phyloP scores from a whole-genome alignment of 2,329 filamentous ascomycete genomes.

The Sphaerulina vaccinii region DNA sequence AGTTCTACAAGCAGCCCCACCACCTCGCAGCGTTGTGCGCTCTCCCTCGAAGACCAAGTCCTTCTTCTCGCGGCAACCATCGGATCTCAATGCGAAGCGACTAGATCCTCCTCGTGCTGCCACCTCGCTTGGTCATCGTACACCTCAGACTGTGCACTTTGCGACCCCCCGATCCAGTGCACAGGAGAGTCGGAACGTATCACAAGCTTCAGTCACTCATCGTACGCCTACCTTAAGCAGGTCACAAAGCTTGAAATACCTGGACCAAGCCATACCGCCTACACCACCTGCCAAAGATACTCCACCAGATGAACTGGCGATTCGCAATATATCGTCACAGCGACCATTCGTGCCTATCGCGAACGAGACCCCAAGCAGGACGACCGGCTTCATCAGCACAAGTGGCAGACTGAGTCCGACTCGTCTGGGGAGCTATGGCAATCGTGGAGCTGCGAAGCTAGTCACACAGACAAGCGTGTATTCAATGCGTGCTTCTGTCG shows the following conservation, averaged over 20 bases:
- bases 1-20: slow-evolving; percentile 37
- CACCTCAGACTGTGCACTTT: slow-evolving; percentile 16
- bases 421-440: slow-evolving; percentile 29
- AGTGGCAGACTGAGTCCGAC: slow-evolving; percentile 25
- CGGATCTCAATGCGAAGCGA: slow-evolving; percentile 12
- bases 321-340: slow-evolving; percentile 10
- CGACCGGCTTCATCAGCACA: slow-evolving; percentile 22
- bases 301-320: slow-evolving; percentile 35
- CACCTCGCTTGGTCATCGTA: slow-evolving; percentile 18
- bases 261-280: slow-evolving; percentile 36
- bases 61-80: slow-evolving; percentile 22
- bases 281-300: slow-evolving; percentile 48
- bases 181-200: slow-evolving; percentile 13
- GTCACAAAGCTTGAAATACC: slow-evolving; percentile 33
- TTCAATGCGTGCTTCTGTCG: slow-evolving; percentile 33
- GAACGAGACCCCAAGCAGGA: slow-evolving; percentile 19
- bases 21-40: slow-evolving; percentile 21
- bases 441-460: slow-evolving; percentile 25
- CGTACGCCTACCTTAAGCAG: slow-evolving; percentile 19
- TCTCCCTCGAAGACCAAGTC: slow-evolving; percentile 34
- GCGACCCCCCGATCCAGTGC: slow-evolving; percentile 19
- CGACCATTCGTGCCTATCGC: slow-evolving; percentile 8
- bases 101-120: slow-evolving; percentile 14
- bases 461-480: slow-evolving; percentile 34
- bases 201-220: slow-evolving; percentile 5